These are phyloP conservation scores for Lachnellula cervina DNA, from an alignment of 2,329 filamentous ascomycete genomes.

Conservation along the genomic window DNA sequence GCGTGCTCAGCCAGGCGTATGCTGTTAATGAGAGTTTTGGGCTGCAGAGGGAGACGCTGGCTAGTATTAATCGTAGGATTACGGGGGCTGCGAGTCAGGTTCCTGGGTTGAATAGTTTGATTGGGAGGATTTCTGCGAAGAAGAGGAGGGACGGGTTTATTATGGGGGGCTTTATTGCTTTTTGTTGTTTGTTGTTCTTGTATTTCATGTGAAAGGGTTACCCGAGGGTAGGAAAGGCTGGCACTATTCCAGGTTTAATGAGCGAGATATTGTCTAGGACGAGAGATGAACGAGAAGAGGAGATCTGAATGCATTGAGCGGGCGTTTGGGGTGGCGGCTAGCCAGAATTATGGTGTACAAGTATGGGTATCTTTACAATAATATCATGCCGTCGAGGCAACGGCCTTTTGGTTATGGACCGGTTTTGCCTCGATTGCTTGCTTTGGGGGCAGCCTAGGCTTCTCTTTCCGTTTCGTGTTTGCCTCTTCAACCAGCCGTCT, in stretches of 20 bases:
- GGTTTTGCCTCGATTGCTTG: slow-evolving; percentile 1
- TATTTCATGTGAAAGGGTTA: slow-evolving; percentile 58
- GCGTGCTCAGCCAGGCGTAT: slow-evolving; percentile 90
- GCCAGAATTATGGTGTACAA: slow-evolving; percentile 26
- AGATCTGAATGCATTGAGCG: slow-evolving; percentile 18
- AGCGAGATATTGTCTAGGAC: too few relatives aligned
- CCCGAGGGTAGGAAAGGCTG: too few relatives aligned
- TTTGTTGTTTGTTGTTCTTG: slow-evolving; percentile 84
- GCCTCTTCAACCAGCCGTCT: slow-evolving; percentile 56
- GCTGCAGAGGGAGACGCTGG: slow-evolving; percentile 79
- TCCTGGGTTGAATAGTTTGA: slow-evolving; percentile 87
- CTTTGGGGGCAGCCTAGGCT: neutral
- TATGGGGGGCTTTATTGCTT: slow-evolving; percentile 81
- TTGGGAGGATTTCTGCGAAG: slow-evolving; percentile 87
- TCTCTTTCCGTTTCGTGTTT: slow-evolving; percentile 32
- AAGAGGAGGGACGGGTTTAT: slow-evolving; percentile 95
- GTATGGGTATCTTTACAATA: slow-evolving; percentile 25
- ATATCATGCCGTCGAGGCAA: slow-evolving; percentile 16
- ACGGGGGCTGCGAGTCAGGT: slow-evolving; percentile 85
- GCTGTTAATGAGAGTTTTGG: slow-evolving; percentile 91
- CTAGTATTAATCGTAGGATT: slow-evolving; percentile 86
- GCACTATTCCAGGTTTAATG: too few relatives aligned
- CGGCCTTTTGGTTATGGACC: slow-evolving; percentile 9
- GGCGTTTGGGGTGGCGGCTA: slow-evolving; percentile 25
- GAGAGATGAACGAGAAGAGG: slow-evolving; percentile 1